Evolutionary conservation across 495 filamentous ascomycete genomes (phyloP).

Genomic region (Xylaria cubensis): DNA sequence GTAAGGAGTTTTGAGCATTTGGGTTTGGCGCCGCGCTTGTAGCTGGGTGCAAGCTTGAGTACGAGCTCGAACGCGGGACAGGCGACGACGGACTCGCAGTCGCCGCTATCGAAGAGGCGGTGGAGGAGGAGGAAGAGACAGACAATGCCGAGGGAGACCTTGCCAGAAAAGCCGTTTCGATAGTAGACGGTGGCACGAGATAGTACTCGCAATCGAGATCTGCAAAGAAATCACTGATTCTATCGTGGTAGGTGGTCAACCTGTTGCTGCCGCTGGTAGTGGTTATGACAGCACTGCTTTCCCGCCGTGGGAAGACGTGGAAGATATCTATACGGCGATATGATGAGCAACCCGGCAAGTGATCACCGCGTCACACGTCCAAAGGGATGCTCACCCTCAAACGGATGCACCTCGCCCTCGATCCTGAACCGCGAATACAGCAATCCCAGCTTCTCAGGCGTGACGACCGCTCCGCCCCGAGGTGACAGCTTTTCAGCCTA

Average conservation of each 20-base stretch:
- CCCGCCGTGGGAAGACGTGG: conserved; percentile 24
- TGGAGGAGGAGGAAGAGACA: conserved; percentile 11
- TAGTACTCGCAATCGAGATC: conserved; percentile 82
- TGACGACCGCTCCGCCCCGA: conserved; percentile 67
- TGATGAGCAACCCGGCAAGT: conserved; percentile 6
- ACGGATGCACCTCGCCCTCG: conserved; percentile 59
- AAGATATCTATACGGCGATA: conserved; percentile 56
- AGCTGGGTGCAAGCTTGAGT: conserved; percentile 19
- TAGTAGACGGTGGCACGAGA: conserved; percentile 65
- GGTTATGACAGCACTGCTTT: conserved; percentile 26
- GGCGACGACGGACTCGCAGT: conserved; percentile 11
- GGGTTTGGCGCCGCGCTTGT: neutral
- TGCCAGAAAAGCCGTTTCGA: neutral
- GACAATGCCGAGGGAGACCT: conserved; percentile 11
- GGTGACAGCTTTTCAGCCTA: conserved; percentile 28
- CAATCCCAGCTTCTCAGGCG: conserved; percentile 77
- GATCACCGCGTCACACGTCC: neutral
- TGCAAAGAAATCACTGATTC: conserved; percentile 70
- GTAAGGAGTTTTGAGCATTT: neutral
- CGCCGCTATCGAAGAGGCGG: neutral
- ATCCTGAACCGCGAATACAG: conserved; percentile 75
- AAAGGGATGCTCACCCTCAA: conserved; percentile 40
- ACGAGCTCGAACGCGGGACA: conserved; percentile 23
- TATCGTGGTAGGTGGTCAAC: conserved; percentile 36
- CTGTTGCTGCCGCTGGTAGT: conserved; percentile 31